Percentiles rank a stretch among this genome's conserved stretches.
phyloP scores from a whole-genome alignment of 257 asterid genomes.

The Jacaranda copaia region DNA sequence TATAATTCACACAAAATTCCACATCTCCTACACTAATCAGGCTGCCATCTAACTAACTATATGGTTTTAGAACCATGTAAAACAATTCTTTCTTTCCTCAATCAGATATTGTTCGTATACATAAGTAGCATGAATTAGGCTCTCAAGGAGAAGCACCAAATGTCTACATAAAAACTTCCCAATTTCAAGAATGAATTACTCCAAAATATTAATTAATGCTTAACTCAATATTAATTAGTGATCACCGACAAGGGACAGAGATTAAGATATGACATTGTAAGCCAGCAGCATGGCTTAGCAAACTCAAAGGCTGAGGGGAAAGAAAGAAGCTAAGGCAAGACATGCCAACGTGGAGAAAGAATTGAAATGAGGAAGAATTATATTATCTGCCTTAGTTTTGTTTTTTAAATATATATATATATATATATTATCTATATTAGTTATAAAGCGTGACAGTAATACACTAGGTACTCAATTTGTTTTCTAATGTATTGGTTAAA shows the following conservation, averaged over 20 bases:
- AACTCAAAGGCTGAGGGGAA: not conserved
- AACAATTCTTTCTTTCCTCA: too few species aligned
- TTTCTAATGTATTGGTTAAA: too few species aligned
- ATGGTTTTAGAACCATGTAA: too few species aligned
- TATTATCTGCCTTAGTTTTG: too few species aligned
- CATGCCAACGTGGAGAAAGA: not conserved
- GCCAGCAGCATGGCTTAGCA: constrained; percentile 19
- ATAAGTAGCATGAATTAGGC: not conserved
- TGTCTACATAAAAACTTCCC: not conserved
- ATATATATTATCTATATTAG: too few species aligned
- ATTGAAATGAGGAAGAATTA: not conserved
- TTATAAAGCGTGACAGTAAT: too few species aligned
- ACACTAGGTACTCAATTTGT: too few species aligned
- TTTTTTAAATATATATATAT: too few species aligned
- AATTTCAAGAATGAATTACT: not conserved
- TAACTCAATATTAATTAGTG: not conserved
- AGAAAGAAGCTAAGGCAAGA: not conserved
- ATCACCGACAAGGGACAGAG: constrained; percentile 21
- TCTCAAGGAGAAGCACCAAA: not conserved
- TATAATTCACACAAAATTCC: too few species aligned
- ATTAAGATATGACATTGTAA: not conserved
- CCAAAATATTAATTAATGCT: not conserved
- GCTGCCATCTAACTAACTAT: too few species aligned
- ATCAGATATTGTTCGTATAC: too few species aligned
- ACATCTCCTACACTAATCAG: too few species aligned